Percentiles rank a stretch among this genome's conserved stretches.
phyloP scores from a whole-genome alignment of 2,329 filamentous ascomycete species.

The Hypoxylon rubiginosum region DNA sequence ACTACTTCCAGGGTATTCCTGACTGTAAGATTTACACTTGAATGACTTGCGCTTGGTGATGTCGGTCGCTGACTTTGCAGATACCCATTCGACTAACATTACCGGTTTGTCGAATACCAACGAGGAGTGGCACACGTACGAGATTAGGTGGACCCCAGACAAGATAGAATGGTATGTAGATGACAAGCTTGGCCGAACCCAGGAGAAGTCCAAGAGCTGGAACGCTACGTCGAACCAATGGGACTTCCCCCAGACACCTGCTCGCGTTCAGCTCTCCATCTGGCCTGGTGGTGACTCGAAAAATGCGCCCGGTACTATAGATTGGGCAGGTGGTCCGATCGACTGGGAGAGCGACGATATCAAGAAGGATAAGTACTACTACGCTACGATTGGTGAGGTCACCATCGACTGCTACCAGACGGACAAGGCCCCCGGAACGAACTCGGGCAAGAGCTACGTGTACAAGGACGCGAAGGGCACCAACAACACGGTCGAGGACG shows the following conservation, averaged over 20 bases:
- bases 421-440: slow-evolving; percentile 72
- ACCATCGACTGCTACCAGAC: slow-evolving; percentile 87
- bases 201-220: slow-evolving; percentile 85
- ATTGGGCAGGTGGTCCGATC: slow-evolving; percentile 92
- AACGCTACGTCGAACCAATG: slow-evolving; percentile 86
- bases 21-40: slow-evolving; percentile 74
- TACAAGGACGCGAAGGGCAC: slow-evolving; percentile 76
- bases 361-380: slow-evolving; percentile 88
- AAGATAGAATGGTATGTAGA: slow-evolving; percentile 89
- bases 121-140: slow-evolving; percentile 86
- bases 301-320: slow-evolving; percentile 86
- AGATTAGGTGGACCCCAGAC: slow-evolving; percentile 93
- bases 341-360: slow-evolving; percentile 89
- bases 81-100: slow-evolving; percentile 81
- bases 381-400: slow-evolving; percentile 81
- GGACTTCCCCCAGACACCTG: slow-evolving; percentile 90
- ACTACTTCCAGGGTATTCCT: slow-evolving; percentile 94
- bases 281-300: slow-evolving; percentile 89
- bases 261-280: slow-evolving; percentile 91
- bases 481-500: slow-evolving; percentile 83
- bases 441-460: slow-evolving; percentile 79
- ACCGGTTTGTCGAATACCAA: slow-evolving; percentile 76
- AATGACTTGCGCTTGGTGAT: slow-evolving; percentile 15
- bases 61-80: slow-evolving; percentile 59
- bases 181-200: slow-evolving; percentile 79